Evolutionary conservation across 371 early-diverging fungal genomes (phyloP), one percentile per base, ranked within the genome.

Genomic region (Capillidium rhysosporum): DNA sequence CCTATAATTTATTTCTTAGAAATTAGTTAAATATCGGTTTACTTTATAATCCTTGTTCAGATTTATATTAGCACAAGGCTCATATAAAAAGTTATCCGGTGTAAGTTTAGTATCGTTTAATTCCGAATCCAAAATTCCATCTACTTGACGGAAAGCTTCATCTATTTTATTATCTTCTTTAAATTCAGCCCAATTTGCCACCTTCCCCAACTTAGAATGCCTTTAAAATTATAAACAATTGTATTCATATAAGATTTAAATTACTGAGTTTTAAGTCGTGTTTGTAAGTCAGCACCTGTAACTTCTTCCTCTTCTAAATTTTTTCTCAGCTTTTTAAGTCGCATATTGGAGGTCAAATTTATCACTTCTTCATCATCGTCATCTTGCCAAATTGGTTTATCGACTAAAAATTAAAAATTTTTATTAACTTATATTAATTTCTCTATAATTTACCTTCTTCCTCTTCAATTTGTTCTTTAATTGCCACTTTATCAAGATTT

Each of bases 261-360:
- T 62, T 75, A 86, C 84, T 89, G 91, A 61, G 65, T 61, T 30
- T 92, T 73, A 51, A 94, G 69, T 55, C 92, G 69, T 51, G 69
- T 64, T 60, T 90, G 84, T 57, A 86, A 92, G 57, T 91, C 91
- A 21, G 63, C 61, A 38, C 87, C 84, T 20, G 70, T 67, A 7
- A 94, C 67, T 30, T 67, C 57, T 56, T 76, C 78, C 60, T 94
- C 95, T 7, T 71, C 70, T 53, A 77, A 82, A 14, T 68, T 64
- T 34, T 66, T 72, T 47, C 89, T 76, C 34, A 94, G 73, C 63
- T 92, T 92, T 54, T 78, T 75, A 46, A 84, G 65, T 16, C 83
- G 72, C 40, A 74, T 76, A 9, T 65, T 64, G 0, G 66, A 63
- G 38, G 65, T 68, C 7, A 25, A 46, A 46, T 25, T 25, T 46